Base-by-base conservation (phyloP, 805 yeast species). In the Saturnispora sekii region DNA sequence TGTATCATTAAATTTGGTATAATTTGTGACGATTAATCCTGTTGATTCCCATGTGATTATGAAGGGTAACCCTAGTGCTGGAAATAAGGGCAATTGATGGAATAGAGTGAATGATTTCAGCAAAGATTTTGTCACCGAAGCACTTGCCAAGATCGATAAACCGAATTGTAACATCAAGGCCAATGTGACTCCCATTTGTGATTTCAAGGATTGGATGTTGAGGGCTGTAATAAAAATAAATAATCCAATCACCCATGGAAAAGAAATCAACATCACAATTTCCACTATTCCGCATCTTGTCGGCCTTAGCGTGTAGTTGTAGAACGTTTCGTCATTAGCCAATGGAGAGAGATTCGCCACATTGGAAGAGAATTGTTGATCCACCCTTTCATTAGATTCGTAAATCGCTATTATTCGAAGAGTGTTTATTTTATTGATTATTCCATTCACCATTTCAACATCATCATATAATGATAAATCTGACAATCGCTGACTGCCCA, bases 111-210 rank as follows among this genome's bases (percentile, higher is more conserved):
- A 66, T 59, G 26, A n/a, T 17, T 30, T 31, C n/a, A 35, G 12
- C 12, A 35, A 9, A 43, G 62, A 62, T 1, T 70, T 64, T 1
- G 73, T 62, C 3, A 73, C 35, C 0, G 79, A 65, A 0, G 68
- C 61, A 10, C 79, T 63, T 0, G 77, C 62, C 28, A 66, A 55
- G 1, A 69, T 44, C 1, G 79, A 53, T 14, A 75, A 50, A 1
- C 49, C 18, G 28, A 63, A 49, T 51, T 76, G 70, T 3, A 69
- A 73, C 1, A 58, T 15, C 42, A 67, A 69, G 2, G 78, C 77
- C 2, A 66, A 30, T 6, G 71, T 48, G 5, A 76, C 56, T 0
- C 81, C 79, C 1, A 59, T 33, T 52, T 68, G 65, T 5, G 79
- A 74, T 40, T 67, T 68, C 9, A 74, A 69, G 11, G 68, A 56